Percentiles rank a stretch among this genome's conserved stretches.
phyloP scores from a whole-genome alignment of 805 yeast species.

The Candida saitoana region DNA sequence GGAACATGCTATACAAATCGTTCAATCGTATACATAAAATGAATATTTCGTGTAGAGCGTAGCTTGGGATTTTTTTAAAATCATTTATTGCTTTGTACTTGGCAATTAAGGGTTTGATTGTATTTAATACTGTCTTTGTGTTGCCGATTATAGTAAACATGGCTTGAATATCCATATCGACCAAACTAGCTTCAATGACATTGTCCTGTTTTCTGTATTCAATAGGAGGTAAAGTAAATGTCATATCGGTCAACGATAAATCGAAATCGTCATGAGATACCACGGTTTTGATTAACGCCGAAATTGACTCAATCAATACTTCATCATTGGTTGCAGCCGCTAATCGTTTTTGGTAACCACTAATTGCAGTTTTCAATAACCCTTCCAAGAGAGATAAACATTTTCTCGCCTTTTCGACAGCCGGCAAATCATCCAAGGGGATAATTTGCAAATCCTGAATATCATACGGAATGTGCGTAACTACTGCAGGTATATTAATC shows the following conservation, averaged over 20 bases:
- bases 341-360: conserved; percentile 35
- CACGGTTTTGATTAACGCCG: conserved; percentile 2
- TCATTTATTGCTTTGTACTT: conserved; percentile 19
- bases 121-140: conserved; percentile 25
- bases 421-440: conserved; percentile 30
- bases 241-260: conserved; percentile 16
- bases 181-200: conserved; percentile 24
- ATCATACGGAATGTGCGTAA: conserved; percentile 42
- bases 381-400: conserved; percentile 27
- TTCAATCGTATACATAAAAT: conserved; percentile 44
- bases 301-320: conserved; percentile 2
- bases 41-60: conserved; percentile 45
- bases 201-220: conserved; percentile 12
- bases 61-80: conserved; percentile 14
- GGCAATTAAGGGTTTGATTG: conserved; percentile 15
- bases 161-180: conserved; percentile 38
- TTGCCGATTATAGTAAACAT: conserved; percentile 22
- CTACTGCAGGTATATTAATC: conserved; percentile 22
- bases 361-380: conserved; percentile 25
- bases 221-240: conserved; percentile 14
- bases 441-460: conserved; percentile 29
- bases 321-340: conserved; percentile 3
- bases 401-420: conserved; percentile 16
- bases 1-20: conserved; percentile 44
- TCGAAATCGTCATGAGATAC: conserved; percentile 19